Evolutionary conservation across 768 basidiomycete genomes (phyloP).

Genomic region (Panaeolus papilionaceus): DNA sequence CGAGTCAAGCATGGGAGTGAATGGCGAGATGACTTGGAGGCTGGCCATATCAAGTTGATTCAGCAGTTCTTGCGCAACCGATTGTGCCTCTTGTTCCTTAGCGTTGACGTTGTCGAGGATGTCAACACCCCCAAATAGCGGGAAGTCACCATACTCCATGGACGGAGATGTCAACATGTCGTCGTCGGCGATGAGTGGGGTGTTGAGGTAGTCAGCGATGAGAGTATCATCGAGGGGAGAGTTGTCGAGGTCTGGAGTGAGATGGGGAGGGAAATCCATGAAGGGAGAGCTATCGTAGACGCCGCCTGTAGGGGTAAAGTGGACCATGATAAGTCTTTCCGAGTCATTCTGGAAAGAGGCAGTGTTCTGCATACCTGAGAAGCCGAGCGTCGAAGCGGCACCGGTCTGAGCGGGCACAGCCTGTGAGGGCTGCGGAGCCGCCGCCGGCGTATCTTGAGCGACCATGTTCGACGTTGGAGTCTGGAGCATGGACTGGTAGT

Average conservation of each 20-base stretch:
- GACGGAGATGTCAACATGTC: constrained; percentile 34
- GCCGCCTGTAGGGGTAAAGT: constrained; percentile 21
- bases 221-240: constrained; percentile 45
- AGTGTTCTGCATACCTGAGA: constrained; percentile 25
- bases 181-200: constrained; percentile 37
- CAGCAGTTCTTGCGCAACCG: constrained; percentile 17
- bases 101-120: neutral
- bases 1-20: constrained; percentile 53
- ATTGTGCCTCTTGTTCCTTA: constrained; percentile 19
- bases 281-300: constrained; percentile 34
- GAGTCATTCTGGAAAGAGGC: neutral
- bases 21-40: constrained; percentile 57
- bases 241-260: constrained; percentile 36
- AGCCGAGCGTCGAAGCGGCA: neutral
- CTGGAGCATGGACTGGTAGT: constrained; percentile 73
- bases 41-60: constrained; percentile 22
- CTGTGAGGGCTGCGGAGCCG: constrained; percentile 26
- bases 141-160: constrained; percentile 28
- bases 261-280: constrained; percentile 38
- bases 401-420: constrained; percentile 22
- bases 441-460: constrained; percentile 30
- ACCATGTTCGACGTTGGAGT: constrained; percentile 29
- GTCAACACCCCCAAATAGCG: constrained; percentile 31
- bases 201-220: constrained; percentile 42
- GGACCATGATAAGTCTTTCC: constrained; percentile 1